Conservation (phyloP, 257 asterid genomes). For the Fraxinus excelsior region DNA sequence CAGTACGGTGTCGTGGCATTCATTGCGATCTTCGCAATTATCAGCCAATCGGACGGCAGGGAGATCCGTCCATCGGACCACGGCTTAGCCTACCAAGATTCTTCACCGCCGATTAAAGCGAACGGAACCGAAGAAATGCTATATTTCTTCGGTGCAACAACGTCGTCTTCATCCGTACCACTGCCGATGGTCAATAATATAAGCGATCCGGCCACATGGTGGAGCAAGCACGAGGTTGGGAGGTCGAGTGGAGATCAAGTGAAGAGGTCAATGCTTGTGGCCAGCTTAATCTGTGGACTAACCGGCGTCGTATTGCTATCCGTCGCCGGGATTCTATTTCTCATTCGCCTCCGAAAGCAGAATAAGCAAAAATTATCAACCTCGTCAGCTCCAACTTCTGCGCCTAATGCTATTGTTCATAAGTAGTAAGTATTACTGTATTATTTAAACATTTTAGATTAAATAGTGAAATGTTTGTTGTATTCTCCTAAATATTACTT, state of each 20-base stretch:
- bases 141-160: neutral
- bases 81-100: neutral
- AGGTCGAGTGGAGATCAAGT: neutral
- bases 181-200: neutral
- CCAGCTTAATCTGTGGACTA: slow-evolving; percentile 24
- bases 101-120: neutral
- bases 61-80: neutral
- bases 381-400: neutral
- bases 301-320: slow-evolving; percentile 11
- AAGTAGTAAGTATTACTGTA: neutral
- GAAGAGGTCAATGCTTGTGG: neutral
- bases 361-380: neutral
- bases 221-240: neutral
- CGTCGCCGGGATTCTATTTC: slow-evolving; percentile 12
- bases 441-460: neutral
- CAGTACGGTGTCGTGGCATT: neutral
- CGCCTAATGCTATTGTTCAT: neutral
- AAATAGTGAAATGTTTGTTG: neutral
- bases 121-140: neutral
- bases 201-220: neutral
- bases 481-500: neutral
- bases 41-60: neutral
- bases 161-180: neutral
- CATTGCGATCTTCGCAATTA: neutral
- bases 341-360: slow-evolving; percentile 12